These are phyloP conservation scores for Neoarthrinium moseri DNA, from an alignment of 2,329 filamentous ascomycete genomes.

Conservation along the genomic window DNA sequence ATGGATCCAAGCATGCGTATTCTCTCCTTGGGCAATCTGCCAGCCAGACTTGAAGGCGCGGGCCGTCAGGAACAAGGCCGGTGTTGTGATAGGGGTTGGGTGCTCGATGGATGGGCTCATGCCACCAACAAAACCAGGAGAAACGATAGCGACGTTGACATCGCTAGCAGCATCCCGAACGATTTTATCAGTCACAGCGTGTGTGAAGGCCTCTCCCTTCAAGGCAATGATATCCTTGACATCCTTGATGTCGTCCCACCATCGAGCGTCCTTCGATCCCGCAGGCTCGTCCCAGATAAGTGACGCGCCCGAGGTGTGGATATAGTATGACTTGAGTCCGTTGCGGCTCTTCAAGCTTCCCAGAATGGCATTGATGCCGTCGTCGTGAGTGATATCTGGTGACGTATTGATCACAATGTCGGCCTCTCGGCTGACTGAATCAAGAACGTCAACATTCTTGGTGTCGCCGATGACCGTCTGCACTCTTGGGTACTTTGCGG, in stretches of 20 bases:
- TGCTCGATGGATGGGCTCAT: conserved; percentile 16
- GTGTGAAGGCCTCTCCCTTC: conserved; percentile 14
- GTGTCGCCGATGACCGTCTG: conserved; percentile 13
- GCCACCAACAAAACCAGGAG: conserved; percentile 17
- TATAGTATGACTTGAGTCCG: conserved; percentile 11
- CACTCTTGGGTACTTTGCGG: conserved; percentile 13
- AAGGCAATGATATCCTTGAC: conserved; percentile 10
- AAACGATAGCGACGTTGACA: conserved; percentile 18
- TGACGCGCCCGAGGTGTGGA: conserved; percentile 18
- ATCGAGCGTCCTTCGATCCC: conserved; percentile 8
- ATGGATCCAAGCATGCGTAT: conserved; percentile 14
- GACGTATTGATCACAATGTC: conserved; percentile 18
- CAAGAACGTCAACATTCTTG: conserved; percentile 3
- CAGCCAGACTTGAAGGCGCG: conserved; percentile 15
- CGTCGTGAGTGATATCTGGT: conserved; percentile 17
- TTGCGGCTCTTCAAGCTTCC: conserved; percentile 6
- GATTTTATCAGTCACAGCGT: conserved; percentile 16
- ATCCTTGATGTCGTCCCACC: conserved; percentile 19
- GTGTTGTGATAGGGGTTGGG: conserved; percentile 16
- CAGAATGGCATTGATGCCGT: conserved; percentile 11
- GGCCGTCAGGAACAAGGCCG: conserved; percentile 13
- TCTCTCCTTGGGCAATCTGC: conserved; percentile 15
- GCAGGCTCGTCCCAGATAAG: conserved; percentile 16
- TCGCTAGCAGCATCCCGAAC: conserved; percentile 11
- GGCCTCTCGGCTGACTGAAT: conserved; percentile 10